Base-by-base conservation (phyloP, 208 protist genomes). In the Leishmania guyanensis region DNA sequence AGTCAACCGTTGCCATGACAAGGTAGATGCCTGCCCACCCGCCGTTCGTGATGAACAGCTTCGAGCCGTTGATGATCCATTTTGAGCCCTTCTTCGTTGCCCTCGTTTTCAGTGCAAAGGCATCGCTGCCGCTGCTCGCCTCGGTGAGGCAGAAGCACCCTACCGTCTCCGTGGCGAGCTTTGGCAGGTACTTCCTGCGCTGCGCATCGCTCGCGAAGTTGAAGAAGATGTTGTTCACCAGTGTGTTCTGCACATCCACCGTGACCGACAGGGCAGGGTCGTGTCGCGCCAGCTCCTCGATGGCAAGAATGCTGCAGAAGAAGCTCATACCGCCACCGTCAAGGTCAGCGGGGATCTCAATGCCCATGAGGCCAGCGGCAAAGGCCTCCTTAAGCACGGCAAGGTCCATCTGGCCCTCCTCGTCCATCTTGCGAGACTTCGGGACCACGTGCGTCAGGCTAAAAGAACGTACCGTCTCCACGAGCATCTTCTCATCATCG, bases 31-130 rank as follows among this genome's bases (percentile, higher is more conserved):
- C 93, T 10, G 97, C 97, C 76, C 97, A 92, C 60, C 88, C 87
- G 48, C 95, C 86, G 85, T 99, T 99, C 14, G 97, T 99, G 79
- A 99, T 99, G 93, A 95, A 99, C 75, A 93, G 78, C 81, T 99
- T 99, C 56, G 90, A 91, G 56, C 98, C 98, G 88, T 98, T 98
- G 65, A 99, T 90, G 26, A 98, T 87, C 82, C 92, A 99, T 75
- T 94, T 83, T 73, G 97, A 90, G 71, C 88, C 90, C 76, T 95
- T 93, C 71, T 92, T 90, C 56, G 89, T 88, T 5, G 97, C 98
- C 29, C 72, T 80, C 39, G 98, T 98, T 72, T 95, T 97, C 29
- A 99, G 88, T 3, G 96, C 90, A 80, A 98, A 98, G 20, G 97
- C 98, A 82, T 99, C 98, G 50, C 89, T 95, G 20, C 98, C 98